A percentile compares a stretch with the other conserved stretches of the same genome.
These are phyloP conservation scores for Dipodascus albidus DNA, from an alignment of 805 yeast genomes.

Conservation along the genomic window DNA sequence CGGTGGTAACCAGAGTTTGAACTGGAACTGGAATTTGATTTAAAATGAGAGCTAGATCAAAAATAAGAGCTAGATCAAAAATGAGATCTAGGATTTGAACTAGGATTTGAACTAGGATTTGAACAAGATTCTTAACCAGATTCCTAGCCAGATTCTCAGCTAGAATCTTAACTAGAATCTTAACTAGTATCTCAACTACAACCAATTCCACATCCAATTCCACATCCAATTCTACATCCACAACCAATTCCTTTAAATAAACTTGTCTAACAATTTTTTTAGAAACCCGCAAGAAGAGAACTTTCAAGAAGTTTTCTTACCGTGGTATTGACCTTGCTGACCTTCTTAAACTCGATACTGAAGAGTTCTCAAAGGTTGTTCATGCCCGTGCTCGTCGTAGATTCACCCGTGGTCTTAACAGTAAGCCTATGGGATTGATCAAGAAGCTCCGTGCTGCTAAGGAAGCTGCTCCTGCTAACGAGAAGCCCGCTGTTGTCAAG, in stretches of 20 bases:
- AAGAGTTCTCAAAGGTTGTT: constrained; percentile 93
- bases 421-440: constrained; percentile 91
- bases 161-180: no score
- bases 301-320: constrained; percentile 96
- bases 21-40: no score
- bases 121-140: no score
- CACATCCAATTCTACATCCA: constrained; percentile 3
- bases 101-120: no score
- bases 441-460: constrained; percentile 97
- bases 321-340: constrained; percentile 97
- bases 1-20: no score
- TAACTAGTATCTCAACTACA: no score
- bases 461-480: constrained; percentile 71
- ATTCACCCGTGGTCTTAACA: constrained; percentile 93
- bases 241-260: not conserved
- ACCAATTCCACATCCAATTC: not conserved
- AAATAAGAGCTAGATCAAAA: no score
- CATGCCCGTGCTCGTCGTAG: constrained; percentile 99
- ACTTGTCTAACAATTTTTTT: not conserved
- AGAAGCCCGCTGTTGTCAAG: constrained; percentile 96
- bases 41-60: no score
- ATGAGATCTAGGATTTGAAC: no score
- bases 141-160: no score
- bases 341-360: constrained; percentile 86
- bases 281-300: constrained; percentile 39